These are phyloP conservation scores for Tolypocladium cylindrosporum DNA, from an alignment of 2,329 filamentous ascomycete species.

Conservation along the genomic window DNA sequence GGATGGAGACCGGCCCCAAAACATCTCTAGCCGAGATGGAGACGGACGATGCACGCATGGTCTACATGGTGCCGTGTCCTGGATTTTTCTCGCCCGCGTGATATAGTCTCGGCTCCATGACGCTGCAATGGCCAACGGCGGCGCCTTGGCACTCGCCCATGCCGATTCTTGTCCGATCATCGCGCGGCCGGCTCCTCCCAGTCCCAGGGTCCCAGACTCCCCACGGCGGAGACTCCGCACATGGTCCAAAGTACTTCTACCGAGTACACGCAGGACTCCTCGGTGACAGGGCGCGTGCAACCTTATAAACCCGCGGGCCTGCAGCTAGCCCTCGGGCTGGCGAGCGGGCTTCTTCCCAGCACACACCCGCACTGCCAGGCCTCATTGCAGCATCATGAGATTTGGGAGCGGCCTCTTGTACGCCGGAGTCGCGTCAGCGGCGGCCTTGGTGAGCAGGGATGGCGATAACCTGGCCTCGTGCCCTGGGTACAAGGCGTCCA, in stretches of 20 bases:
- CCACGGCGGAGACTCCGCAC: neutral
- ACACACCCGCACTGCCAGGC: neutral
- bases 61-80: neutral
- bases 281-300: neutral
- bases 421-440: conserved; percentile 10
- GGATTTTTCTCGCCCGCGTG: too few species aligned
- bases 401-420: conserved; percentile 8
- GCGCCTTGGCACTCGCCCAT: neutral
- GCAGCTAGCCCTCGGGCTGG: neutral
- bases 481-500: conserved; percentile 57
- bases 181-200: neutral
- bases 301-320: neutral
- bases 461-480: conserved; percentile 33
- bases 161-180: neutral
- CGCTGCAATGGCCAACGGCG: neutral
- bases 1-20: neutral
- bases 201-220: neutral
- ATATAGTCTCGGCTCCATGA: neutral
- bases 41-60: neutral
- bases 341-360: too few species aligned
- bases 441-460: conserved; percentile 4
- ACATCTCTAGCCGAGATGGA: neutral
- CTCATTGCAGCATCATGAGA: conserved; percentile 7
- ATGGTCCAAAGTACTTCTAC: neutral
- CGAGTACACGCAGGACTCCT: neutral